Evolutionary conservation across 306 rosid genomes (phyloP), one percentile per base, ranked within the genome.

Genomic region (Pachyrhizus erosus): DNA sequence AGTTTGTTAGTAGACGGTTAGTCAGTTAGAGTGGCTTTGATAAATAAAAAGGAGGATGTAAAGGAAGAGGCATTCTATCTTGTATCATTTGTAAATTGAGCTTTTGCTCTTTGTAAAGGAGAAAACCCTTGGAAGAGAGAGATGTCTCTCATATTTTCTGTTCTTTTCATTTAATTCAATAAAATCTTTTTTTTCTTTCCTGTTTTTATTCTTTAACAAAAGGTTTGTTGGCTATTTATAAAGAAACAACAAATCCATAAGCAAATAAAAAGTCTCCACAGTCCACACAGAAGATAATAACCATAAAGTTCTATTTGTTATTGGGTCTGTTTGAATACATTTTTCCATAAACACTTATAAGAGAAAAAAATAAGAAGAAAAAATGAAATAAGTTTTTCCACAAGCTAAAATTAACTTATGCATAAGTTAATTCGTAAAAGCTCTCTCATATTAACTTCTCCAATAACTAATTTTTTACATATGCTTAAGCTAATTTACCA

Each of bases 151-250:
- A 10, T 60, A 26, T 27, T 60, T 60, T 60, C 42, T 15, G 69
- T 61, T 61, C 10, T 61, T 61, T 29, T 21, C 11, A 27, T 7
- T 60, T 26, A 60, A 26, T 27, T 27, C 39, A 24, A 54, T 54
- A 27, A 27, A 61, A 13, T 57, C 31, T 57, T 24, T 10, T 11
- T 61, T 61, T 27, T 13, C 18, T 61, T 26, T 26, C 20, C 40
- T 4, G 20, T 13, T 27, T 26, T 20, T 61, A 29, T 61, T 29
- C 20, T 29, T 61, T 29, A 14, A 31, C 43, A 64, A 64, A 15
- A 87, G 78, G 31, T 86, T 85, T 64, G 76, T 72, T 81, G 76
- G 73, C 76, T 73, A 70, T 54, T 70, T 64, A 61, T 51, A 85
- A 77, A 76, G 33, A 72, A 75, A 73, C 76, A 39, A 73, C 21